Conservation (phyloP, 2,329 filamentous ascomycete genomes). For the Apiospora rasikravindrae region DNA sequence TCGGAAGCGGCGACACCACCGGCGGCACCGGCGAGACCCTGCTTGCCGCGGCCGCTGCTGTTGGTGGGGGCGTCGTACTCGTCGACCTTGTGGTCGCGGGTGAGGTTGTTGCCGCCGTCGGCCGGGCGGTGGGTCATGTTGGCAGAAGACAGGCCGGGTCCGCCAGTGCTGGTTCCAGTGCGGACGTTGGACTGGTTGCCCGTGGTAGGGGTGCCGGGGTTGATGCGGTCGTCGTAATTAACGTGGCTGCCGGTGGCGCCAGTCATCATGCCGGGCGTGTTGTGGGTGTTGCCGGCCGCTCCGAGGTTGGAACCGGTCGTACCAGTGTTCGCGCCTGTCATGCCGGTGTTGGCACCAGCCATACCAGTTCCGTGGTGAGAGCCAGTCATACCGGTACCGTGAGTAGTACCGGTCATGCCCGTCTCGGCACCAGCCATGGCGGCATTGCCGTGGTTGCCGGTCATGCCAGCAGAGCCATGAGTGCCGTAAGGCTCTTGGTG, state of each 20-base stretch:
- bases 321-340: neutral
- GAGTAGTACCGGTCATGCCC: neutral
- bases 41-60: constrained; percentile 23
- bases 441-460: neutral
- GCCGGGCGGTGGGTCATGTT: constrained; percentile 14
- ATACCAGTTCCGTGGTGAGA: neutral
- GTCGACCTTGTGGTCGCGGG: constrained; percentile 23
- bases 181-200: constrained; percentile 19
- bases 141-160: constrained; percentile 3
- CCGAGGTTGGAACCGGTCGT: neutral
- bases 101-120: constrained; percentile 19
- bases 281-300: neutral
- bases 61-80: constrained; percentile 24
- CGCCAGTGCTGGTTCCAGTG: constrained; percentile 16
- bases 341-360: neutral
- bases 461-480: neutral
- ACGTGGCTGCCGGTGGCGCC: neutral
- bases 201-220: constrained; percentile 24
- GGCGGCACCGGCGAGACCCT: constrained; percentile 20
- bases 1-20: constrained; percentile 26
- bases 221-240: constrained; percentile 22
- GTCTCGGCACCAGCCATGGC: neutral
- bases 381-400: neutral
- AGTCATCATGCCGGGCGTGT: neutral
- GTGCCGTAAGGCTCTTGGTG: neutral